Evolutionary conservation across 2,329 filamentous ascomycete genomes (phyloP), one percentile per base, ranked within the genome.

Genomic region (Aureobasidium lini): DNA sequence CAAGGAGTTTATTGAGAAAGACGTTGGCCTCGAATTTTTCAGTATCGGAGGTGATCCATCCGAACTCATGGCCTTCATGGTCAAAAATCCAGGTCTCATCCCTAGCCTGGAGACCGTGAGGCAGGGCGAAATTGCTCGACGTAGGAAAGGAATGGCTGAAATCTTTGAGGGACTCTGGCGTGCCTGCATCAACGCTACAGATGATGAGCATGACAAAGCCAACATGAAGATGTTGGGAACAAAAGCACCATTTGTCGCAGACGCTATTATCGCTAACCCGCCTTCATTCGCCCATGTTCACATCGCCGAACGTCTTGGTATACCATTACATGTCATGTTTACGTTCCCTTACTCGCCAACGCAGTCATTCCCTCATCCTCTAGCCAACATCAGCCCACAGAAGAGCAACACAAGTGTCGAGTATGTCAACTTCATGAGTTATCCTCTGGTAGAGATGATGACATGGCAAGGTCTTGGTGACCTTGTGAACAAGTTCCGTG

Each of bases 41-140:
- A 86, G 83, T 1, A 83, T 92, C 1, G 89, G 89, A 1, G 89
- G 89, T 1, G 85, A 93, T 65, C 89, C 89, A 1, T 84, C 86
- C 0, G 88, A 92, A 71, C 76, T 94, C 1, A 93, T 93, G 89
- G 86, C 87, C 0, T 93, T 91, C 70, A 93, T 94, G 89, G 88
- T 92, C 36, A 90, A 90, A 74, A 91, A 93, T 66, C 88, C 79
- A 0, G 88, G 88, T 4, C 78, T 93, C 71, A 87, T 94, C 2
- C 89, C 89, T 0, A 87, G 81, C 1, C 75, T 92, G 28, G 83
- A 89, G 62, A 87, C 86, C 0, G 81, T 93, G 59, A 85, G 83
- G 62, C 82, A 84, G 1, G 89, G 89, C 3, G 89, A 93, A 64
- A 85, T 93, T 60, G 83, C 84, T 0, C 77, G 79, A 28, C 77